Evolutionary conservation across 495 filamentous ascomycete species (phyloP), one percentile per base, ranked within the genome.

Genomic region (Podospora pseudoanserina): DNA sequence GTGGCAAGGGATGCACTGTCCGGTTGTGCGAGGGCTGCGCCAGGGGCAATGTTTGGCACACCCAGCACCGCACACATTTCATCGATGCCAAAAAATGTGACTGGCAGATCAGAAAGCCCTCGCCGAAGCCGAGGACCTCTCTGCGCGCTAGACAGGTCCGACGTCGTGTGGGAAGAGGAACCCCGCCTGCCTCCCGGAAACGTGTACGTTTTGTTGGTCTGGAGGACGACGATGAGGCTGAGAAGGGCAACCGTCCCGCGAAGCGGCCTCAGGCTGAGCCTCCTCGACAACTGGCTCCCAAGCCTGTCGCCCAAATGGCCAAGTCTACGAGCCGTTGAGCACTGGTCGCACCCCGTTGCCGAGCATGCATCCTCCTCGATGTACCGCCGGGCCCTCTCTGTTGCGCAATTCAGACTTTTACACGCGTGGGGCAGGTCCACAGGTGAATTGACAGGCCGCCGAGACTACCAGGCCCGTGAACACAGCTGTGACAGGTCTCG

Each of bases 21-120:
- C 64, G 67, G 26, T 63, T 75, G 32, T 75, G 74, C 65, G 57
- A 68, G 66, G 9, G 28, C 9, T 76, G 74, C 49, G 68, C 65
- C 0, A 53, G 58, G 1, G 7, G 16, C 4, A 56, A 67, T 3
- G 13, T 13, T 18, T 70, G 71, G 68, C 27, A 67, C 5, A 34
- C 5, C 6, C 55, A 18, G 5, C 53, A 72, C 49, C 23, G 54
- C 28, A 28, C 3, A 19, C 72, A 74, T 59, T 72, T 61, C 32
- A 68, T 74, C 61, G 65, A 72, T 20, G 23, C 59, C 27, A 53
- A 65, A n/a, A n/a, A 49, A 27, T 28, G 28, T 34, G 60, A 71
- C 67, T 68, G 69, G 71, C 53, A 16, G 13, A 3, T 59, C 18
- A 54, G 30, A 16, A 67, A 64, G 16, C 5, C 7, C 19, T 15